These are phyloP conservation scores for Neurospora sp. DNA, from an alignment of 495 filamentous ascomycete genomes.

Conservation along the genomic window DNA sequence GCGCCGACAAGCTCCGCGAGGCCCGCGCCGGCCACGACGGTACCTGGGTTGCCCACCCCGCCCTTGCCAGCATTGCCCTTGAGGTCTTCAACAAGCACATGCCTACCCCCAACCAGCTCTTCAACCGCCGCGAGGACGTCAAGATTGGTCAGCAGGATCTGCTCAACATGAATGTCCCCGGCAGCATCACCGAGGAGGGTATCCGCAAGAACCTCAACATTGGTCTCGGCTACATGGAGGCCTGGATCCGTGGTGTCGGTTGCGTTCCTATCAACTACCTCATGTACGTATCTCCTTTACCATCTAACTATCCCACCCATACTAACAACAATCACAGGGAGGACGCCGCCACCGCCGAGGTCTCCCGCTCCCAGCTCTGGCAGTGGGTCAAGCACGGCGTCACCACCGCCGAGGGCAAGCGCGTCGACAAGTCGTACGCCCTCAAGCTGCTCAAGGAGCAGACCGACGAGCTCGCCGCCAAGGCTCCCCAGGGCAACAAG, in stretches of 20 bases:
- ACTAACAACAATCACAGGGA: conserved; percentile 43
- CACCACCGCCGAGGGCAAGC: conserved; percentile 79
- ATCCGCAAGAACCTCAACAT: conserved; percentile 98
- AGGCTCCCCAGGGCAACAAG: conserved; percentile 84
- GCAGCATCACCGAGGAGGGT: conserved; percentile 85
- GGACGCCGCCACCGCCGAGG: conserved; percentile 95
- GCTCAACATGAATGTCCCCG: conserved; percentile 96
- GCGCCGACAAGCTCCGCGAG: conserved; percentile 93
- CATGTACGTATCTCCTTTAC: conserved; percentile 48
- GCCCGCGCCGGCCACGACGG: conserved; percentile 93
- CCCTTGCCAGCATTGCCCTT: conserved; percentile 76
- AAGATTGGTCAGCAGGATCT: conserved; percentile 79
- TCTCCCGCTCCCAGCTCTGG: conserved; percentile 87
- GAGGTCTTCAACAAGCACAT: conserved; percentile 98
- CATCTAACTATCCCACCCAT: neutral
- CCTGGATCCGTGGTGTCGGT: conserved; percentile 88
- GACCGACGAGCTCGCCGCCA: conserved; percentile 60
- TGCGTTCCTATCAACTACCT: conserved; percentile 98
- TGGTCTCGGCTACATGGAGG: conserved; percentile 96
- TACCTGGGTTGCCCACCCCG: conserved; percentile 94
- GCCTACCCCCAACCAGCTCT: conserved; percentile 97
- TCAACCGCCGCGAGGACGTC: conserved; percentile 83
- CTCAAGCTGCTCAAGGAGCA: conserved; percentile 83
- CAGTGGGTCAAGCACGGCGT: conserved; percentile 89
- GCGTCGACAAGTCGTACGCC: conserved; percentile 83